Base-by-base conservation (phyloP, 2,329 filamentous ascomycete species). In the Parafenestella ontariensis region DNA sequence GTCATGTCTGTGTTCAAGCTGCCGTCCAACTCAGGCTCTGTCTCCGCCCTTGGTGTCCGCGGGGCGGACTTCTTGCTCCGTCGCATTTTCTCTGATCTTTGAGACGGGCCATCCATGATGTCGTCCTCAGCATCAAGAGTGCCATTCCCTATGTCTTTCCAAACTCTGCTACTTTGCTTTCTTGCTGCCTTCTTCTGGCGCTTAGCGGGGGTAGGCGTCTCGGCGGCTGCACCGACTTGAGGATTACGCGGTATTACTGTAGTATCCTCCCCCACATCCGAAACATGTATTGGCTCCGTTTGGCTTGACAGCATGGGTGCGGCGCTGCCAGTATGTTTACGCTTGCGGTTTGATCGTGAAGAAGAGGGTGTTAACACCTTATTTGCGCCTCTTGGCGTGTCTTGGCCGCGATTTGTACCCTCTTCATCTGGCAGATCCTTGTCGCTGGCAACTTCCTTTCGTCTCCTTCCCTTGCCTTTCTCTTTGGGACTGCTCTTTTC, bases 391-490 rank as follows among this genome's bases (percentile, higher is more conserved):
- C 21, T 46, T 18, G 47, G 33, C 3, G 37, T 54, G 18, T 54
- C 42, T 20, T 33, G 17, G 13, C 39, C 31, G 5, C 49, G 18
- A 5, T 44, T 28, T 0, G 17, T 26, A 5, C 17, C 37, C 21
- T 26, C 28, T 5, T 11, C 26, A 1, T 46, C 39, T 1, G 31
- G 40, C 9, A 41, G 15, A 5, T 7, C 31, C 17, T 40, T 47
- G 20, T n/a, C 9, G 9, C 34, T n/a, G 24, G 46, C 41, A 8
- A 49, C 18, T 52, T 26, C 28, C 20, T 23, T 47, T 46, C 42
- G 40, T 49, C 26, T 46, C 49, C 31, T 34, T 39, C 34, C 51
- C 51, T 49, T 28, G 29, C 48, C 17, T 29, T 18, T 43, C 17
- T 29, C 13, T 2, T 18, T 5, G 8, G 33, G 17, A 23, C 46